Percentiles rank a stretch among this genome's conserved stretches.
Conservation (phyloP, 1,284 basidiomycete genomes). For the Golubevia pallescens region DNA sequence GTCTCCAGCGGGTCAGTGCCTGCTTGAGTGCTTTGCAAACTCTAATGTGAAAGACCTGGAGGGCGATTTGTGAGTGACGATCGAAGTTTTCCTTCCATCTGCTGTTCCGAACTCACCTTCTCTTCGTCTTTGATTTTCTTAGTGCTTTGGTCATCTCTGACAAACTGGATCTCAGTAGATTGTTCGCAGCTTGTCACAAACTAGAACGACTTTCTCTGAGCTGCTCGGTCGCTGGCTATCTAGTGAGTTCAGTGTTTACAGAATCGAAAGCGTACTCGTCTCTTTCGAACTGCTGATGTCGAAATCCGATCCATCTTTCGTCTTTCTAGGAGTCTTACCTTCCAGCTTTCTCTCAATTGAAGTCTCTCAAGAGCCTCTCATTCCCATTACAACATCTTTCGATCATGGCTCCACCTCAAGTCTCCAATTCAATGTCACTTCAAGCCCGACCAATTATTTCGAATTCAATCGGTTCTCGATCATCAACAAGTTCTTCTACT, state of each 20-base stretch:
- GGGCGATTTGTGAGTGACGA: conserved; percentile 8
- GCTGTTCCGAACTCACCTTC: background rate
- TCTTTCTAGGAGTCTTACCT: conserved; percentile 6
- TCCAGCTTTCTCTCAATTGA: conserved; percentile 8
- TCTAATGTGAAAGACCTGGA: conserved; percentile 5
- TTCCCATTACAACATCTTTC: conserved; percentile 14
- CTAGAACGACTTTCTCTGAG: conserved; percentile 1
- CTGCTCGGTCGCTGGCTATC: conserved; percentile 11
- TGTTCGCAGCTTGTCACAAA: conserved; percentile 5
- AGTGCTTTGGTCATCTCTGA: conserved; percentile 11
- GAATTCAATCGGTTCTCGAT: background rate
- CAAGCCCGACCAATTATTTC: background rate
- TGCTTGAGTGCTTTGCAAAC: conserved; percentile 7
- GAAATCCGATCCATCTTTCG: too few species aligned
- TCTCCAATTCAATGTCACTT: background rate
- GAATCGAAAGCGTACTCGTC: too few species aligned
- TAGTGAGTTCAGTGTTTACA: background rate
- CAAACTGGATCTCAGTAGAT: conserved; percentile 10
- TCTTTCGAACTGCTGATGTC: too few species aligned
- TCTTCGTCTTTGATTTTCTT: background rate
- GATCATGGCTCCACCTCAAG: conserved; percentile 2
- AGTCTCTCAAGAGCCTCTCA: conserved; percentile 2
- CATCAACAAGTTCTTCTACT: background rate
- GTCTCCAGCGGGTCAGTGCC: background rate
- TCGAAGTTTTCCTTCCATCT: background rate